These are phyloP conservation scores for Leishmania tarentolae DNA, from an alignment of 208 protist genomes.

Conservation along the genomic window DNA sequence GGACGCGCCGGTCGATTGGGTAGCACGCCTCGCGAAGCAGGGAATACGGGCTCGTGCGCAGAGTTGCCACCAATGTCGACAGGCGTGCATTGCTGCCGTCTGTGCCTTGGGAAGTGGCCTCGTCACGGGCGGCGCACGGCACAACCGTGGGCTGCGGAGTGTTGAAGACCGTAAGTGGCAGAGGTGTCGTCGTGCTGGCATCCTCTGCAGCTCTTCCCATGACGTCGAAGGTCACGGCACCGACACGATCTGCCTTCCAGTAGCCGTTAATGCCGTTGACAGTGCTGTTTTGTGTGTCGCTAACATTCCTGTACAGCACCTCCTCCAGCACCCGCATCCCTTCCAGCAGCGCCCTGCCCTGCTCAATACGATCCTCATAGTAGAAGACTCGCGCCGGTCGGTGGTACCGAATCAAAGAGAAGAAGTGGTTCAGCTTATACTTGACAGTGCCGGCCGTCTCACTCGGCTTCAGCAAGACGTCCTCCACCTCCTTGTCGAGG, in stretches of 20 bases:
- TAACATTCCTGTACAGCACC: constrained; percentile 25
- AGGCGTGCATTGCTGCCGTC: not conserved
- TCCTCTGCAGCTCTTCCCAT: not conserved
- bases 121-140: not conserved
- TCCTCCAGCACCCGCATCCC: constrained; percentile 55
- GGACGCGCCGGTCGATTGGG: constrained; percentile 18
- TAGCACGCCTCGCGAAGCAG: constrained; percentile 37
- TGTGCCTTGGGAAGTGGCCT: not conserved
- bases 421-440: constrained; percentile 75
- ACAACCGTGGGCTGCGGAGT: constrained; percentile 6
- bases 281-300: not conserved
- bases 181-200: not conserved
- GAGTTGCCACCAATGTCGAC: not conserved
- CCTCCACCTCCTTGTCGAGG: constrained; percentile 40
- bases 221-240: constrained; percentile 34
- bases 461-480: constrained; percentile 70
- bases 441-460: constrained; percentile 70
- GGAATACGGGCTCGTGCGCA: constrained; percentile 24
- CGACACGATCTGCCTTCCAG: constrained; percentile 20
- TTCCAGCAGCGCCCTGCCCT: constrained; percentile 54
- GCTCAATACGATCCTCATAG: constrained; percentile 82
- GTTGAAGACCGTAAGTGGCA: not conserved
- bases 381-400: constrained; percentile 61
- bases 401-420: constrained; percentile 48
- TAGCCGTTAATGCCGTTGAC: not conserved